Evolutionary conservation across 148 eudicot genomes (phyloP).

Genomic region (Rhododendron henanense): DNA sequence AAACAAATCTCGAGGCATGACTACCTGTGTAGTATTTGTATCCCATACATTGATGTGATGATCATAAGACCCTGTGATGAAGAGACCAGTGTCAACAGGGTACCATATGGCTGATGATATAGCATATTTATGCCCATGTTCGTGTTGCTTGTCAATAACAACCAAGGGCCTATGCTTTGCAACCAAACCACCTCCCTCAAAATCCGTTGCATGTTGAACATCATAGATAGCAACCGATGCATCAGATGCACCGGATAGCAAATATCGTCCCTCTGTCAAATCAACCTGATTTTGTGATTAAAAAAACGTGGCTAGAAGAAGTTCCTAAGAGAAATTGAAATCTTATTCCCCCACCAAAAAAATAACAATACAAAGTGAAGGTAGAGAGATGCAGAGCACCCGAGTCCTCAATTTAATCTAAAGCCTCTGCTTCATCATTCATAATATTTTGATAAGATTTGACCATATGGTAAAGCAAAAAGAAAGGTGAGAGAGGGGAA

Average conservation of each 20-base stretch:
- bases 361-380: background rate
- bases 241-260: conserved; percentile 83
- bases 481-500: background rate
- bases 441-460: background rate
- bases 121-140: conserved; percentile 78
- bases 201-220: conserved; percentile 69
- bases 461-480: background rate
- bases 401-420: background rate
- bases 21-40: conserved; percentile 87
- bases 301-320: conserved; percentile 19
- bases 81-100: conserved; percentile 89
- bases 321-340: conserved; percentile 14
- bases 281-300: conserved; percentile 37
- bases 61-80: conserved; percentile 90
- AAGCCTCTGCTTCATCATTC: background rate
- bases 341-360: background rate
- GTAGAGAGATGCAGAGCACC: background rate
- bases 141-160: conserved; percentile 72
- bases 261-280: conserved; percentile 93
- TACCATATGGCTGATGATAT: conserved; percentile 92
- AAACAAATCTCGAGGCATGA: background rate
- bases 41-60: conserved; percentile 94
- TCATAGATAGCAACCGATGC: conserved; percentile 86
- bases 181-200: conserved; percentile 52
- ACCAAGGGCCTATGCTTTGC: conserved; percentile 66